phyloP scores from a whole-genome alignment of 306 rosid species.

The Fragaria vesca region DNA sequence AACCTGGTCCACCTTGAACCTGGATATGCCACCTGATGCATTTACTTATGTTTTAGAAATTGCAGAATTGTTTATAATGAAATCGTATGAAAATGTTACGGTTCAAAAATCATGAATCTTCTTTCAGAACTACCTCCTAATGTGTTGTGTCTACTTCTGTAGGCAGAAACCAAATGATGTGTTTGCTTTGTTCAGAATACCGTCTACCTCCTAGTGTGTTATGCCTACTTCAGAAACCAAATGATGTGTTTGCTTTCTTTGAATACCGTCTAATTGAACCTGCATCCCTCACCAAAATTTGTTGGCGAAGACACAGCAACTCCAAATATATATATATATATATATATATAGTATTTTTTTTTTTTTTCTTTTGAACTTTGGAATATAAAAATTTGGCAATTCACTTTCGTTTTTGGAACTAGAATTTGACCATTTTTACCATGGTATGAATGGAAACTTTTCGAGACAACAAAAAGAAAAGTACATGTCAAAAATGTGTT shows the following conservation, averaged over 20 bases:
- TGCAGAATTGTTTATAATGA: neutral
- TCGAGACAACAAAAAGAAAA: too few relatives aligned
- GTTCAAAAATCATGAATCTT: neutral
- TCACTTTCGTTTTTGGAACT: too few relatives aligned
- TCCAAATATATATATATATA: too few relatives aligned
- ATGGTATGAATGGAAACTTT: too few relatives aligned
- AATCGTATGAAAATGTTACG: neutral
- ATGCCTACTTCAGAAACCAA: neutral
- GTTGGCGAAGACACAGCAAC: too few relatives aligned
- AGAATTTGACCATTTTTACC: too few relatives aligned
- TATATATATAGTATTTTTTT: too few relatives aligned
- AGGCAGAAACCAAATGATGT: neutral
- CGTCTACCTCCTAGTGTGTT: neutral
- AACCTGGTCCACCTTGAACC: slow-evolving; percentile 57
- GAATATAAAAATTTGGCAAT: too few relatives aligned
- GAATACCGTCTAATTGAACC: neutral
- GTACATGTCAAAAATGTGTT: too few relatives aligned
- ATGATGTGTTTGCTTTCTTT: neutral
- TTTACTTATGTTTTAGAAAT: neutral
- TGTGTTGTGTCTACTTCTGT: neutral
- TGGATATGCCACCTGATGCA: neutral
- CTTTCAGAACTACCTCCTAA: neutral
- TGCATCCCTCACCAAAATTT: neutral
- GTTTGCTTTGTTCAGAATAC: neutral
- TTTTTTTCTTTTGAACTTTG: too few relatives aligned